Evolutionary conservation across 257 asterid genomes (phyloP).

Genomic region (Scutellaria barbata): DNA sequence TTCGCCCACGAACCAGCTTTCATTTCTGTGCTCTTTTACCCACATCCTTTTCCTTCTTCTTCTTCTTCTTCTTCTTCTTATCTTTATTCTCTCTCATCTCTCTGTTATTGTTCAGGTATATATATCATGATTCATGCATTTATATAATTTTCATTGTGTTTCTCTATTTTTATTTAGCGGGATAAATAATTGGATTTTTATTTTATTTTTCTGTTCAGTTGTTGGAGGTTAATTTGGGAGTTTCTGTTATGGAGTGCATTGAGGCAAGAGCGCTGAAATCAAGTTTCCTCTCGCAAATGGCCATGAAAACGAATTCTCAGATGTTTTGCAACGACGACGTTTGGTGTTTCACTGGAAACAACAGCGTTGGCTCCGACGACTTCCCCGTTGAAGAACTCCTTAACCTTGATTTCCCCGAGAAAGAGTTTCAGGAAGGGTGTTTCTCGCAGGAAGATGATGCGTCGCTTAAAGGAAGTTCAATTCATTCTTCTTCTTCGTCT

Average conservation of each 20-base stretch:
- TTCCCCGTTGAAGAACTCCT: slow-evolving; percentile 96
- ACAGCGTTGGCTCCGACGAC: slow-evolving; percentile 67
- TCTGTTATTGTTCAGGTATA: slow-evolving; percentile 26
- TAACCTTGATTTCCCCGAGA: slow-evolving; percentile 85
- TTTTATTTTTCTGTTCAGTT: slow-evolving; percentile 1
- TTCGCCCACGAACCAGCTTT: slow-evolving; percentile 77
- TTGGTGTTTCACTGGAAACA: slow-evolving; percentile 64
- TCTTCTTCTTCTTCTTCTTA: slow-evolving; percentile 26
- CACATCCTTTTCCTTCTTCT: slow-evolving; percentile 34
- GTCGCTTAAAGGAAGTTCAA: slow-evolving; percentile 43
- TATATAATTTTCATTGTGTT: background rate
- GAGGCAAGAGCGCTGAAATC: slow-evolving; percentile 94
- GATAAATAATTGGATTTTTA: slow-evolving; percentile 15
- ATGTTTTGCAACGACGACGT: slow-evolving; percentile 66
- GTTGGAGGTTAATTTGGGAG: slow-evolving; percentile 21
- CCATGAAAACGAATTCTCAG: slow-evolving; percentile 54
- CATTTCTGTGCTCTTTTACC: slow-evolving; percentile 63
- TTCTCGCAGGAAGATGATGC: slow-evolving; percentile 47
- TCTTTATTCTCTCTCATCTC: slow-evolving; percentile 22
- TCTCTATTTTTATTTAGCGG: background rate
- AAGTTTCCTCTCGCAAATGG: slow-evolving; percentile 71
- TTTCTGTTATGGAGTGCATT: slow-evolving; percentile 72
- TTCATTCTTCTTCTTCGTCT: slow-evolving; percentile 42
- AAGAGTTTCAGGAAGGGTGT: slow-evolving; percentile 57
- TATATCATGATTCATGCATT: background rate